phyloP scores from a whole-genome alignment of 2,329 filamentous ascomycete genomes.

The Leptographium flavum region DNA sequence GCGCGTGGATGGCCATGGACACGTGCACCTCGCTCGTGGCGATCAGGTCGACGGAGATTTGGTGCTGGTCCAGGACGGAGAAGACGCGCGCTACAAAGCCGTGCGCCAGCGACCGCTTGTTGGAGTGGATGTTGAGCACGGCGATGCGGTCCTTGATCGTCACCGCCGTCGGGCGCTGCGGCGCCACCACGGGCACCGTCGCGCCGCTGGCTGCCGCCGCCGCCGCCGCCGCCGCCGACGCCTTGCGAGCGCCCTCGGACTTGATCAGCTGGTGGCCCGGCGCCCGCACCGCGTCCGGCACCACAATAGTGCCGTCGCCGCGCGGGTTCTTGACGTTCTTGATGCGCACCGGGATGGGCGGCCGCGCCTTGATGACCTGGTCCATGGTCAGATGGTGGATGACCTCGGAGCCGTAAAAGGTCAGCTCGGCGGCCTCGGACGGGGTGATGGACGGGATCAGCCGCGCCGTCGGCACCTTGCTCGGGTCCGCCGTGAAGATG shows the following conservation, averaged over 20 bases:
- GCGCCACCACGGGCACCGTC: constrained; percentile 23
- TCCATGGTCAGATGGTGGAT: constrained; percentile 99
- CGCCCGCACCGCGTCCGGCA: constrained; percentile 53
- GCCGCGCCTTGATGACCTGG: constrained; percentile 70
- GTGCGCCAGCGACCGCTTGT: constrained; percentile 90
- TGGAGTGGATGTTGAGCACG: constrained; percentile 95
- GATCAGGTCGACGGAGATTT: constrained; percentile 88
- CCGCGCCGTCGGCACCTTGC: constrained; percentile 83
- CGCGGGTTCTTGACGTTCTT: constrained; percentile 84
- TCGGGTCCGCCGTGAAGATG: constrained; percentile 49
- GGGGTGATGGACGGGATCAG: constrained; percentile 83
- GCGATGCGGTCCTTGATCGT: constrained; percentile 96
- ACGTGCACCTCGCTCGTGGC: constrained; percentile 95
- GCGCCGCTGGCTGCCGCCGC: not conserved
- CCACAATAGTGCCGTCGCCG: constrained; percentile 65
- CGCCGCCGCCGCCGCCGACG: not conserved
- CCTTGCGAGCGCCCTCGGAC: no score
- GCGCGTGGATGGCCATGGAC: constrained; percentile 87
- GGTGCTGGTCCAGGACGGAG: constrained; percentile 72
- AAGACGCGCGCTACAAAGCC: constrained; percentile 94
- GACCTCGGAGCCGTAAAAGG: constrained; percentile 87
- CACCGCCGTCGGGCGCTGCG: constrained; percentile 72
- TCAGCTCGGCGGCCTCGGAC: constrained; percentile 88
- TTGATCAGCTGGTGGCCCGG: constrained; percentile 44
- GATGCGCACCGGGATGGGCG: constrained; percentile 72